Evolutionary conservation across 176 grass and related monocot species (phyloP).

Genomic region (Zoysia pacifica): DNA sequence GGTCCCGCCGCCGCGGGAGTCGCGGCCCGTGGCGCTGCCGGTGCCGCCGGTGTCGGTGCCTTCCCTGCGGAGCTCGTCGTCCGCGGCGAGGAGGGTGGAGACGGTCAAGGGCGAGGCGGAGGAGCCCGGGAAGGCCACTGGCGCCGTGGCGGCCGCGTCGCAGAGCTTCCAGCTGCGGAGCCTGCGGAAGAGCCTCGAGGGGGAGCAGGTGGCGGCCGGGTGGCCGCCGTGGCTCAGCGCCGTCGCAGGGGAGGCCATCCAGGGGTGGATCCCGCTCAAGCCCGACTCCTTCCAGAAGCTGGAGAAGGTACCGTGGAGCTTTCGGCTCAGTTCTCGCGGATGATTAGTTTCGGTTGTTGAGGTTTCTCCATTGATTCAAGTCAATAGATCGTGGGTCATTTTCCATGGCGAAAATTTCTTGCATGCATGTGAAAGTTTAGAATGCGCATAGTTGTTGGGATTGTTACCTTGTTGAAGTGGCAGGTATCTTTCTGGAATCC

Average conservation of each 20-base stretch:
- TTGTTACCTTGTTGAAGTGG: background rate
- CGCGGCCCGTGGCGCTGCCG: background rate
- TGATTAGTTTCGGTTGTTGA: too few species aligned
- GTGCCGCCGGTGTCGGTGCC: background rate
- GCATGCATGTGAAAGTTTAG: slow-evolving; percentile 25
- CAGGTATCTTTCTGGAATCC: too few species aligned
- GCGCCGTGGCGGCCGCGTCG: slow-evolving; percentile 24
- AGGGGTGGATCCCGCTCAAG: slow-evolving; percentile 93
- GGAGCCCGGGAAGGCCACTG: slow-evolving; percentile 36
- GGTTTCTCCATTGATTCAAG: slow-evolving; percentile 12
- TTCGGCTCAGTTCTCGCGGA: background rate
- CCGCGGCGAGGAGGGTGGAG: slow-evolving; percentile 37
- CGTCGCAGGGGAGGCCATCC: slow-evolving; percentile 90
- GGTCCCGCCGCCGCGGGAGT: background rate
- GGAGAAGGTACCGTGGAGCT: slow-evolving; percentile 69
- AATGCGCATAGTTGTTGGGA: slow-evolving; percentile 17
- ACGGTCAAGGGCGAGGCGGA: slow-evolving; percentile 49
- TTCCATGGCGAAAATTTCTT: slow-evolving; percentile 26
- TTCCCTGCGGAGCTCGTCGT: slow-evolving; percentile 32
- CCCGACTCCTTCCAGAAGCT: slow-evolving; percentile 86
- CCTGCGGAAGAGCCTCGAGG: slow-evolving; percentile 81
- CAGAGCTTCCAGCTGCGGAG: slow-evolving; percentile 69
- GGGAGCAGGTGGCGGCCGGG: slow-evolving; percentile 96
- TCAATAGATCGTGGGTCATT: slow-evolving; percentile 41
- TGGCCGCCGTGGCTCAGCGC: slow-evolving; percentile 93